Conservation (phyloP, 2,329 filamentous ascomycete species). For the Thelonectria blattea region DNA sequence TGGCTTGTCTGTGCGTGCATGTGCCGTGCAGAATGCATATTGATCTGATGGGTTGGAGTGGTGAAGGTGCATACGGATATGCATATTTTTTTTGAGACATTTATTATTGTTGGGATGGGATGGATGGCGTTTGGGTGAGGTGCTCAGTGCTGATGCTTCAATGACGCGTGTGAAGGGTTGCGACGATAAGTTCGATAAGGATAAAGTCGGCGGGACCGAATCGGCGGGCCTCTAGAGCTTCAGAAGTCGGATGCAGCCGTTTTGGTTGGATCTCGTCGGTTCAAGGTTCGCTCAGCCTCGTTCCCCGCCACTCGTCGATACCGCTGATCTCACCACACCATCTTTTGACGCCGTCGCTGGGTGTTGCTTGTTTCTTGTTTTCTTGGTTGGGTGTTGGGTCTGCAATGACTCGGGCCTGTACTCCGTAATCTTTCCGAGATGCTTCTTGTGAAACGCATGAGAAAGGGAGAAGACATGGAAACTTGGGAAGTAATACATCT, state of each 20-base stretch:
- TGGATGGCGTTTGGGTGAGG: no score
- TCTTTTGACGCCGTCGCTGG: not conserved
- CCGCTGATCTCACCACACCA: not conserved
- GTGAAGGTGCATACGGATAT: not conserved
- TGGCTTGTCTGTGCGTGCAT: not conserved
- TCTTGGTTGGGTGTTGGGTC: not conserved
- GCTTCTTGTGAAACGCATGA: no score
- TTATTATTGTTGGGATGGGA: not conserved
- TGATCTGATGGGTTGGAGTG: not conserved
- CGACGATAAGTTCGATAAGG: no score
- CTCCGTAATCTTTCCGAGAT: no score
- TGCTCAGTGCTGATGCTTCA: no score
- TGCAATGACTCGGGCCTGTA: no score
- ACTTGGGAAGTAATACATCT: not conserved
- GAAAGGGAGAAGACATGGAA: no score
- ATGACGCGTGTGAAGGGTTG: no score
- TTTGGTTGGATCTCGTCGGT: not conserved
- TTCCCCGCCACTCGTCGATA: not conserved
- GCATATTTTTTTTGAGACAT: not conserved
- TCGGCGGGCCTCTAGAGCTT: not conserved
- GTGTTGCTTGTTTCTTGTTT: not conserved
- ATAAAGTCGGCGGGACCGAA: not conserved
- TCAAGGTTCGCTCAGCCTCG: constrained; percentile 1
- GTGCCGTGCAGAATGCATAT: not conserved
- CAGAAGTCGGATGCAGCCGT: not conserved